Percentiles rank a stretch among this genome's conserved stretches.
Evolutionary conservation across 257 asterid species (phyloP).

Genomic region (Solanum bulbocastanum): DNA sequence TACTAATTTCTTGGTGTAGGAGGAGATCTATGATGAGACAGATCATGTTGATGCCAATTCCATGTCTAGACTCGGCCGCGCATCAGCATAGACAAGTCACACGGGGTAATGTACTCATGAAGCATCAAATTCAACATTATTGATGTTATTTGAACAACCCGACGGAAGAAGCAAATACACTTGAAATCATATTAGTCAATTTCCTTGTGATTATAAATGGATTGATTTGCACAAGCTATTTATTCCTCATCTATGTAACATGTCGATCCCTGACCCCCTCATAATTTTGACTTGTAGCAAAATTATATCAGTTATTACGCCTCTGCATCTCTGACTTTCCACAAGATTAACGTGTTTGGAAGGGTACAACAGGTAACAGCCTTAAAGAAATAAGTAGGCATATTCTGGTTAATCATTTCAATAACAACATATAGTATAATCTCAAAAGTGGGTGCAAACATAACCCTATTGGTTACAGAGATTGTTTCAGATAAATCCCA

Average conservation of each 20-base stretch:
- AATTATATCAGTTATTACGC: neutral
- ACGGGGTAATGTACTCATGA: neutral
- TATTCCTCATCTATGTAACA: neutral
- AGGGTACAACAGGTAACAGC: neutral
- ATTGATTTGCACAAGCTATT: neutral
- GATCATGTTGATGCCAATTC: neutral
- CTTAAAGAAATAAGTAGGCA: neutral
- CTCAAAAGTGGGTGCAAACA: neutral
- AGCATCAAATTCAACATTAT: neutral
- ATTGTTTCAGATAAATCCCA: too few relatives aligned
- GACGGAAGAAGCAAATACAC: neutral
- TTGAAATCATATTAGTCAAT: neutral
- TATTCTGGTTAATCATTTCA: neutral
- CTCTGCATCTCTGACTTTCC: neutral
- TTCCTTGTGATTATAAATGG: neutral
- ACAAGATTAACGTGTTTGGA: neutral
- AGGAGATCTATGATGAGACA: slow-evolving; percentile 23
- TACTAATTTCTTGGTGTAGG: slow-evolving; percentile 4
- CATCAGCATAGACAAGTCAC: neutral
- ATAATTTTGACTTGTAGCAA: neutral
- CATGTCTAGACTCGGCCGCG: neutral
- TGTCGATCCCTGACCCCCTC: neutral
- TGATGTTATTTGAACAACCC: neutral
- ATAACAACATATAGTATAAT: neutral
- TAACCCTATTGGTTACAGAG: too few relatives aligned